Base-by-base conservation (phyloP, 1,284 basidiomycete species). In the Moesziomyces globuligerus region DNA sequence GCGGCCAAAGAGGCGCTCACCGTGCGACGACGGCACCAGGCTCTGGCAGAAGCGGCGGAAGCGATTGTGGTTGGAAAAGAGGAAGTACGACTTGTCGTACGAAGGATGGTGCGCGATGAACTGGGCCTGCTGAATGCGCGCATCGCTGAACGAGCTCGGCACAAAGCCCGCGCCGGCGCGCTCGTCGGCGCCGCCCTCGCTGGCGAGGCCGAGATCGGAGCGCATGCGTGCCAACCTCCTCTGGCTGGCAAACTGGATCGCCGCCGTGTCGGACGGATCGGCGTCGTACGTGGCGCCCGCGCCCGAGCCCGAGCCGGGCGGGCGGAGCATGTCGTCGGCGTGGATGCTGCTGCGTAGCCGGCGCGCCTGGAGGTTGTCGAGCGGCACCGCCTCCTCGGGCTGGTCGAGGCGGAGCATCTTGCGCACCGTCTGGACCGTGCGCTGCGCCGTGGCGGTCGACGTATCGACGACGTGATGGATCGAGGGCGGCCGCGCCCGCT, bases 41-140 rank as follows among this genome's bases (percentile, higher is more conserved):
- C 87, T 88, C 83, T 98, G 95, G 81, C 92, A 97, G 55, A 90
- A 83, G 48, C 86, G 87, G 0, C 95, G 90, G 39, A 96, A 45
- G 4, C 84, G 83, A 72, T 91, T 94, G 74, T 88, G 87, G 83
- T 96, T 93, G 3, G 90, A 89, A 81, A 98, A 91, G 9, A 96
- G 71, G 90, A 92, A 97, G 73, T 97, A 90, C 0, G 91, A 89
- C 77, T 90, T 90, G 83, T 98, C 95, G 78, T 91, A 98, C 0
- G 90, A 88, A 0, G 95, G 93, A 83, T 98, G 91, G 42, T 90
- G 87, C 3, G 88, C 88, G 71, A 98, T 96, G 80, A 96, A 93
- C 70, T 92, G 91, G 0, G 91, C 90, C 78, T 90, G 91, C 77
- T 88, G 88, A 13, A 91, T 91, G n/a, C 89, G 87, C 9, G 88